Conservation (phyloP, 225 moss, liverwort and hornwort genomes). For the Polytrichum formosum region DNA sequence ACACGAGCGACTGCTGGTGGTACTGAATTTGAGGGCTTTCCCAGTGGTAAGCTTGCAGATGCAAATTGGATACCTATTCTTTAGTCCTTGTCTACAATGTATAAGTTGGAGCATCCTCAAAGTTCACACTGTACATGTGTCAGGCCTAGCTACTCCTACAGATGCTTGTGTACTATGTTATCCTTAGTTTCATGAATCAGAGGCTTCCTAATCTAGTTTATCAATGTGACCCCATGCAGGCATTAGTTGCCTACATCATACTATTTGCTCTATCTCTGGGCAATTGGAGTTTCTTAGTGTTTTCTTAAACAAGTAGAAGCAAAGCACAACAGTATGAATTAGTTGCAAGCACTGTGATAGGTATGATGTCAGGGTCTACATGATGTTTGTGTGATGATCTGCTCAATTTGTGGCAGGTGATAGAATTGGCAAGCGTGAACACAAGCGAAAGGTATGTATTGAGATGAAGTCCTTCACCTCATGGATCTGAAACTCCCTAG, state of each 20-base stretch:
- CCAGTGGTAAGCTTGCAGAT: conserved; percentile 26
- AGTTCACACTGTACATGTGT: not conserved
- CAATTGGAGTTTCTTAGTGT: no score
- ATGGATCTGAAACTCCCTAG: not conserved
- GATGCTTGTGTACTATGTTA: no score
- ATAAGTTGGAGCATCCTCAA: no score
- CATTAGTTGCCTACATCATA: no score
- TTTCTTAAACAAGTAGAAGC: not conserved
- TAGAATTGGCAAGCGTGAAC: conserved; percentile 77
- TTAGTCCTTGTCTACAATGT: no score
- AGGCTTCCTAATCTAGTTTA: no score
- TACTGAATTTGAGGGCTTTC: conserved; percentile 69
- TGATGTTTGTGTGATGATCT: not conserved
- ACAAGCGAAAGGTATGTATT: conserved; percentile 75
- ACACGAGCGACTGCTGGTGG: conserved; percentile 88
- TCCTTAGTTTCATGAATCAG: no score
- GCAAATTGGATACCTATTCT: no score
- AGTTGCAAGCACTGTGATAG: not conserved
- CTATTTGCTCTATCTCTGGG: no score
- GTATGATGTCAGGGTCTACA: not conserved
- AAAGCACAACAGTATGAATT: not conserved
- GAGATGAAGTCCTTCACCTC: conserved; percentile 4
- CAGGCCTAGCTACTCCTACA: not conserved
- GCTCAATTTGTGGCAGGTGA: conserved; percentile 48
- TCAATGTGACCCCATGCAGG: no score